Percentiles rank a stretch among this genome's conserved stretches.
Conservation (phyloP, 306 rosid species). For the Rubus parviflorus region DNA sequence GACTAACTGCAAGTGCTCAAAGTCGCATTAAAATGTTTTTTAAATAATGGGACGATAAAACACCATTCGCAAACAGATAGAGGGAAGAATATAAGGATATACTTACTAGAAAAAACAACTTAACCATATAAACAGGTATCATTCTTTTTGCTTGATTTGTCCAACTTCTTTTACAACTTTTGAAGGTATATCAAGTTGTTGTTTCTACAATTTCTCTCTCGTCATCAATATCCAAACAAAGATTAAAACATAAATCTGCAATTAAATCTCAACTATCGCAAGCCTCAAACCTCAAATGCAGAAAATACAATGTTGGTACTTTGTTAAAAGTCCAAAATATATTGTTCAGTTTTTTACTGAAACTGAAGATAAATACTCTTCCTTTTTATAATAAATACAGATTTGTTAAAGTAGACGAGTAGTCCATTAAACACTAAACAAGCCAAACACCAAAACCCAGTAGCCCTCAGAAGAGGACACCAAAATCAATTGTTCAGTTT, state of each 20-base stretch:
- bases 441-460: neutral
- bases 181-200: neutral
- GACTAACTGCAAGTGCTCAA: neutral
- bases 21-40: neutral
- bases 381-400: neutral
- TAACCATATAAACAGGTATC: neutral
- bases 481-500: neutral
- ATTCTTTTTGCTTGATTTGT: slow-evolving; percentile 1
- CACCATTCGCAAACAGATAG: neutral
- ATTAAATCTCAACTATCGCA: neutral
- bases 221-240: slow-evolving; percentile 2
- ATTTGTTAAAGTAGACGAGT: neutral
- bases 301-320: neutral
- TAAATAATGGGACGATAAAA: neutral
- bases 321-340: neutral
- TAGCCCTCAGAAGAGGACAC: neutral
- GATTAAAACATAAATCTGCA: neutral
- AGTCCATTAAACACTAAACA: neutral
- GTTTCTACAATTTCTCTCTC: slow-evolving; percentile 8
- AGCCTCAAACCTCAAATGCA: neutral
- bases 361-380: neutral
- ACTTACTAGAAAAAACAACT: neutral
- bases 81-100: neutral
- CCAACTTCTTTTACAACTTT: neutral
- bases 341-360: neutral